Evolutionary conservation across 805 yeast genomes (phyloP), one percentile per base, ranked within the genome.

Genomic region (Pichia kluyveri): DNA sequence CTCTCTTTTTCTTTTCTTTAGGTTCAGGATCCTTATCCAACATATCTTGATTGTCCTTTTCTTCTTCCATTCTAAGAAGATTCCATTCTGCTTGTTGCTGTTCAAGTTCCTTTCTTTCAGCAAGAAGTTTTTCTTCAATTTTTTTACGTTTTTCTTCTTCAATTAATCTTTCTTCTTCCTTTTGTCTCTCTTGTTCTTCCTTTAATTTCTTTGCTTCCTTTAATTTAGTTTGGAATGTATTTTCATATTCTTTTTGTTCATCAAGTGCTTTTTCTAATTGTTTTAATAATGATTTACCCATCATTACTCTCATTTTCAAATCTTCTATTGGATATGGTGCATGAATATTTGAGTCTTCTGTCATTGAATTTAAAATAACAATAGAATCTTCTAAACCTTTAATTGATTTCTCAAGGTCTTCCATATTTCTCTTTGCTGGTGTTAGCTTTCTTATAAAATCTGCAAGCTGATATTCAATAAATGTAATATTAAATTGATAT

Each of bases 311-410:
- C 55, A 89, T 83, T 58, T 81, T 83, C 55, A 93, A 71, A 53
- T 90, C 96, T 18, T 79, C 79, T 28, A 83, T 72, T 2, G 95
- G 83, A 61, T 79, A 86, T 34, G 96, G 95, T 11, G 95, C 82
- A 55, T 76, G 74, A 42, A 68, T 66, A 8, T 40, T 49, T 23
- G 71, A 77, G 40, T 57, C 59, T 18, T 76, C 78, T 4, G 90
- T 73, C 50, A 85, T 69, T 49, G 75, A 77, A 38, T 74, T 78
- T 59, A 91, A 71, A 5, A 73, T 61, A 17, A 59, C 61, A 48
- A 87, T 76, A 10, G 90, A 96, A 23, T 73, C 71, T 27, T 77
- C 73, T 51, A 90, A 71, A 3, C 81, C 85, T 8, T 56, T 61
- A 15, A 76, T 66, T 3, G 86, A 79, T 0, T 65, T 63, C 47